Base-by-base conservation (phyloP, 129 eudicot species). In the Heracleum sosnowskyi region DNA sequence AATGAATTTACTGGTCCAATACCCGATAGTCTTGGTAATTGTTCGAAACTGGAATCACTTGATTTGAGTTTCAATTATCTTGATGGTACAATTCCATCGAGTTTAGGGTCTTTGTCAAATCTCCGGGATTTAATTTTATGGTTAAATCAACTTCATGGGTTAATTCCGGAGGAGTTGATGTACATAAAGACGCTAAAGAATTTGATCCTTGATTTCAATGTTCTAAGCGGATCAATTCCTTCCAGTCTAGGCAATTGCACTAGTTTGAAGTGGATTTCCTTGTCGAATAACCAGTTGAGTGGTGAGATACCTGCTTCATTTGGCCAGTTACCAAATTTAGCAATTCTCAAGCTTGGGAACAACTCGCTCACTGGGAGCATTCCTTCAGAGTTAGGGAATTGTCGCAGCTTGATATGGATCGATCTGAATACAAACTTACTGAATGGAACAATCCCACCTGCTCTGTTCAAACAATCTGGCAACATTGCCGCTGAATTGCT, bases 21-120 rank as follows among this genome's bases (percentile, higher is more conserved):
- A 12, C 98, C 98, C 11, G 81, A 82, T 8, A 68, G 75, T 79
- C 77, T 95, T 63, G 76, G 92, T 11, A 91, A 95, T 26, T 95
- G 98, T 77, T 82, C 98, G 1, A 45, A 87, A 35, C 42, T 95
- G 74, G 89, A 83, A 29, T 90, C 98, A 1, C 97, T 95, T 83
- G 98, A 95, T 88, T 87, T 95, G 37, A 95, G 98, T 72, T 91
- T 91, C 49, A 95, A 95, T 79, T 81, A 76, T n/a, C 81, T 95
- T 31, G 84, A 78, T 69, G 97, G 98, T 35, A 76, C 33, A 3
- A 95, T 95, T 29, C 97, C 98, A 7, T 37, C 87, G 13, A 87
- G 91, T 76, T 88, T 95, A 69, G 89, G 91, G 26, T 87, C 89
- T 9, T 78, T 95, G 45, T 82, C 94, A 4, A 84, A 87, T 69